Base-by-base conservation (phyloP, 2,329 filamentous ascomycete species). In the Alternaria sp. region DNA sequence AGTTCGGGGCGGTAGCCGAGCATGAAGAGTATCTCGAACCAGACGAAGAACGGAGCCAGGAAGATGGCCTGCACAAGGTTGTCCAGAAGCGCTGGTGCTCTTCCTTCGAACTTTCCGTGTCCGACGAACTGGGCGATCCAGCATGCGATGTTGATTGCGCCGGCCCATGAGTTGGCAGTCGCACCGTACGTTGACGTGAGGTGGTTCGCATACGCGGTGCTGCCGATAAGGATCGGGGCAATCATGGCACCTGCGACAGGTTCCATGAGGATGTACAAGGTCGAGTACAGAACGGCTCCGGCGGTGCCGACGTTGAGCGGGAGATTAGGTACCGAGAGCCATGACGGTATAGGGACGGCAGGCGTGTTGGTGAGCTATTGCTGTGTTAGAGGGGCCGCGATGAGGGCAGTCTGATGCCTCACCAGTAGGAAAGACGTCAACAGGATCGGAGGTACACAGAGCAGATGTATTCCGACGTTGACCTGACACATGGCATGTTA, bases 111-210 rank as follows among this genome's bases (percentile, higher is more conserved):
- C 54, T 87, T 88, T 40, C 93, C 94, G 76, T 99, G 96, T 26
- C 96, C 96, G 54, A 98, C 73, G 76, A 99, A 97, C 78, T 99
- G 96, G 54, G 90, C 85, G 59, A 97, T 83, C 96, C 96, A 99
- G 64, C 89, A 90, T 50, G 90, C 83, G 47, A 93, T 78, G 70
- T 96, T 90, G 46, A 93, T 66, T 4, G 83, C 88, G 17, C 91
- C 83, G 43, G 93, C 92, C 81, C 85, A 89, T 73, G 87, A 87
- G 73, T 89, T 89, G 46, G 85, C 88, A 3, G 82, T 84, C 65
- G 81, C 81, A 40, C 88, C 88, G 74, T 90, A 87, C 26, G 88
- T 86, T 21, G 86, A 84, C 17, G 91, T 88, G 53, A 96, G 84
- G 71, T 93, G 88, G 79, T 97, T 97, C 62, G 87, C 87, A 61